Conservation (phyloP, 192 early-diverging fungal genomes). For the Coemansia sp. region DNA sequence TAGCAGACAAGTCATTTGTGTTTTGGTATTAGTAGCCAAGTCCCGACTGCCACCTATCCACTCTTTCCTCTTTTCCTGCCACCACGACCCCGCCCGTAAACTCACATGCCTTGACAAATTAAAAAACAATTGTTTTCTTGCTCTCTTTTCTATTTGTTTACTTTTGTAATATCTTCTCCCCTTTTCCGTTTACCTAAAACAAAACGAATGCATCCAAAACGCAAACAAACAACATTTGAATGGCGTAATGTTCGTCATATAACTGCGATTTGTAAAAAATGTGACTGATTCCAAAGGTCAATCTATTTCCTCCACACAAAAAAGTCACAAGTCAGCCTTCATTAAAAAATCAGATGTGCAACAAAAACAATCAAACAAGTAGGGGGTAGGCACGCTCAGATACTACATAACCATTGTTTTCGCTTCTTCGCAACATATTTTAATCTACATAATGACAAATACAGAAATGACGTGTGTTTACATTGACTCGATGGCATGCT, state of each 20-base stretch:
- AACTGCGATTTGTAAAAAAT: not conserved
- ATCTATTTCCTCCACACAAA: not conserved
- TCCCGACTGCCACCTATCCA: no score
- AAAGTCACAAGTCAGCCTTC: constrained; percentile 6
- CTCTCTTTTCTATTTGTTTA: no score
- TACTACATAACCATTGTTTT: not conserved
- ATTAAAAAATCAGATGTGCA: constrained; percentile 4
- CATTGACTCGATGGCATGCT: constrained; percentile 24
- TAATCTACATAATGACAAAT: not conserved
- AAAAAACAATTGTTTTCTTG: not conserved
- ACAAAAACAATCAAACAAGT: not conserved
- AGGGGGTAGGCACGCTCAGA: not conserved
- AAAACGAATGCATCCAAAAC: not conserved
- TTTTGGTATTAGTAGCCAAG: no score
- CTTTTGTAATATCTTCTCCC: not conserved
- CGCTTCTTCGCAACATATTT: not conserved
- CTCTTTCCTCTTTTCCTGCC: not conserved
- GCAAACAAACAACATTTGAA: not conserved
- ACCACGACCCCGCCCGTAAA: no score
- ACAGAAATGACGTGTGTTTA: not conserved
- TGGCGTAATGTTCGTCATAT: not conserved
- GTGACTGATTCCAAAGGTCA: not conserved
- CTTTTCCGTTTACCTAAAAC: no score
- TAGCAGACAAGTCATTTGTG: not conserved
- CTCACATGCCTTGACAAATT: not conserved